Conservation (phyloP, 108 stramenopile genomes). For the Epipyxis sp. region DNA sequence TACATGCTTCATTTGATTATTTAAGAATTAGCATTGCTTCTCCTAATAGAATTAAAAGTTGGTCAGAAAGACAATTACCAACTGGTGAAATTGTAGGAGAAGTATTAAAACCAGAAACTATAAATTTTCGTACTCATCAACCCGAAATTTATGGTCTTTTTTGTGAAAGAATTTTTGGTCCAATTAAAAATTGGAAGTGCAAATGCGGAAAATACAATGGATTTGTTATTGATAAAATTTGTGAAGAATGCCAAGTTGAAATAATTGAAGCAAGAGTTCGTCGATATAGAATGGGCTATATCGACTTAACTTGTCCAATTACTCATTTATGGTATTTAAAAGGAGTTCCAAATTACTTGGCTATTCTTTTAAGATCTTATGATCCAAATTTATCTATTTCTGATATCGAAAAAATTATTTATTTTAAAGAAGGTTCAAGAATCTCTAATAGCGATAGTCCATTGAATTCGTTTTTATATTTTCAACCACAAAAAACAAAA, state of each 20-base stretch:
- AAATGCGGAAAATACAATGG: slow-evolving; percentile 25
- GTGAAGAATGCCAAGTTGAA: slow-evolving; percentile 18
- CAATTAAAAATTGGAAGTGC: slow-evolving; percentile 29
- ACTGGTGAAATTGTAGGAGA: slow-evolving; percentile 7
- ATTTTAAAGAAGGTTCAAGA: slow-evolving; percentile 25
- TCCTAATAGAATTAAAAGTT: slow-evolving; percentile 25
- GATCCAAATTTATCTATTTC: slow-evolving; percentile 14
- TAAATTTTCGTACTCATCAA: slow-evolving; percentile 10
- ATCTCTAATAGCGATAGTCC: slow-evolving; percentile 18
- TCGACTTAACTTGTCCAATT: slow-evolving; percentile 26
- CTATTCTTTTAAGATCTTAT: slow-evolving; percentile 17
- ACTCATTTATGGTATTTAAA: slow-evolving; percentile 25
- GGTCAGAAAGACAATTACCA: neutral
- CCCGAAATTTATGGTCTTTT: slow-evolving; percentile 18
- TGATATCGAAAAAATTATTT: slow-evolving; percentile 19
- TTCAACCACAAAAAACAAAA: too few species aligned
- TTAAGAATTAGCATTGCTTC: slow-evolving; percentile 24
- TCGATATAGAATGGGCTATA: slow-evolving; percentile 30
- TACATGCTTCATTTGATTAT: slow-evolving; percentile 27
- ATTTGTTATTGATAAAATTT: slow-evolving; percentile 16
- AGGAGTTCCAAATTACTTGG: slow-evolving; percentile 15
- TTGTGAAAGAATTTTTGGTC: slow-evolving; percentile 24
- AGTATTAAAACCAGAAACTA: slow-evolving; percentile 22
- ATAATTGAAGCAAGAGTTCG: slow-evolving; percentile 26
- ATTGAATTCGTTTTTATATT: neutral